These are phyloP conservation scores for Venturia pyrina DNA, from an alignment of 2,329 filamentous ascomycete species.

Conservation along the genomic window DNA sequence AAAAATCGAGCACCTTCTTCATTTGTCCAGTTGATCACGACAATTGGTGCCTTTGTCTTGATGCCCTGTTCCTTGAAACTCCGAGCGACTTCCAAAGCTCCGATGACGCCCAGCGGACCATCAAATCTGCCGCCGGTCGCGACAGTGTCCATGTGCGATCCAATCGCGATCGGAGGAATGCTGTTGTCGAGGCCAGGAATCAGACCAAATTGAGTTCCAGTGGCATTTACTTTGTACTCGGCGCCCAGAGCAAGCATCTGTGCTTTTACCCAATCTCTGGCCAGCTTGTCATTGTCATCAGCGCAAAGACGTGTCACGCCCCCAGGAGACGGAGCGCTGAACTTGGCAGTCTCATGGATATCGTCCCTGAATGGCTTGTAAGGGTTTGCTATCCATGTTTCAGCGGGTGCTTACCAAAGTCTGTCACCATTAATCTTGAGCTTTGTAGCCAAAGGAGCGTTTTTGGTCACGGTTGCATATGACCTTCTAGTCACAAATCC, in stretches of 20 bases:
- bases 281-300: slow-evolving; percentile 18
- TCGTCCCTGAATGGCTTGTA: slow-evolving; percentile 17
- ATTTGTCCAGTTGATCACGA: slow-evolving; percentile 23
- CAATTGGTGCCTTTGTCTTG: slow-evolving; percentile 18
- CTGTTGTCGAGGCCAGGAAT: slow-evolving; percentile 17
- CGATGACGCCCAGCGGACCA: slow-evolving; percentile 17
- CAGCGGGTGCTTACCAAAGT: background rate
- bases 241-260: slow-evolving; percentile 18
- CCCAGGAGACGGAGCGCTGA: slow-evolving; percentile 19
- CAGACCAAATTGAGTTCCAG: slow-evolving; percentile 19
- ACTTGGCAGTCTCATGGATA: slow-evolving; percentile 19
- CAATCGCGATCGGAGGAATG: slow-evolving; percentile 21
- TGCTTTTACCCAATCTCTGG: slow-evolving; percentile 21
- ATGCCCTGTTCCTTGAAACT: slow-evolving; percentile 19
- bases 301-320: slow-evolving; percentile 7
- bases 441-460: background rate
- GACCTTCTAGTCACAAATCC: background rate
- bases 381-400: background rate
- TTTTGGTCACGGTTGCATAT: background rate
- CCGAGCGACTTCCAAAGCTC: slow-evolving; percentile 18
- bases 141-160: slow-evolving; percentile 17
- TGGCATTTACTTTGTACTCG: slow-evolving; percentile 19
- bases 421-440: background rate
- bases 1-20: background rate
- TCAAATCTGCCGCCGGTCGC: slow-evolving; percentile 19